Percentiles rank a stretch among this genome's conserved stretches.
Conservation (phyloP, 192 early-diverging fungal genomes). For the Entomortierella beljakovae region DNA sequence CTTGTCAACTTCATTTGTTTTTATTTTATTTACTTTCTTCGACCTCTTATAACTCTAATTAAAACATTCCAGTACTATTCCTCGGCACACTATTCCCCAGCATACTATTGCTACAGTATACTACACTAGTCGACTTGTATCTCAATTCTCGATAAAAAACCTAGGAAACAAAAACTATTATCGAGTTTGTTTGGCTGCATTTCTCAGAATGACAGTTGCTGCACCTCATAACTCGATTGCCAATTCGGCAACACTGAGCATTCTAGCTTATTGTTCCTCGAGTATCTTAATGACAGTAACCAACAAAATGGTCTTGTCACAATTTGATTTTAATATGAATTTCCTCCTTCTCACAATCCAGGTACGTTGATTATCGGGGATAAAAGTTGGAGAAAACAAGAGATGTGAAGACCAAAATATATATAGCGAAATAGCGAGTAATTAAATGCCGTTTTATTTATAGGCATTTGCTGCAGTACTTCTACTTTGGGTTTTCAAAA, state of each 20-base stretch:
- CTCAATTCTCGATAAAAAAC: too few relatives aligned
- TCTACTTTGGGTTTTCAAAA: constrained; percentile 66
- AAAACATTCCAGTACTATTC: too few relatives aligned
- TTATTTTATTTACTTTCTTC: too few relatives aligned
- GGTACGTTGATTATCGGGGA: constrained; percentile 20
- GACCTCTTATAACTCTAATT: too few relatives aligned
- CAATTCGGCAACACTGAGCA: constrained; percentile 68
- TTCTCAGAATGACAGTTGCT: constrained; percentile 5
- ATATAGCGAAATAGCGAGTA: neutral
- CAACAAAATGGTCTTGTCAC: constrained; percentile 88
- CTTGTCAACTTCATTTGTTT: too few relatives aligned
- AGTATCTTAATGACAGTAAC: constrained; percentile 93
- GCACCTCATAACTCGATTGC: constrained; percentile 20
- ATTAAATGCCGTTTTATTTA: neutral
- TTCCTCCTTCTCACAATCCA: constrained; percentile 85
- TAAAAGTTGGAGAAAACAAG: neutral
- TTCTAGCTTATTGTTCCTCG: constrained; percentile 87
- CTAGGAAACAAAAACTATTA: neutral
- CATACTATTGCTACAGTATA: too few relatives aligned
- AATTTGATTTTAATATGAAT: constrained; percentile 88
- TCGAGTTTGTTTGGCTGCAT: neutral
- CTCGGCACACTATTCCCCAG: too few relatives aligned
- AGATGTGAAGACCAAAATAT: neutral
- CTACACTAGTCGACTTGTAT: too few relatives aligned
- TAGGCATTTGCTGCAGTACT: constrained; percentile 62